phyloP scores from a whole-genome alignment of 1,284 basidiomycete genomes.

The Thelephora terrestris region DNA sequence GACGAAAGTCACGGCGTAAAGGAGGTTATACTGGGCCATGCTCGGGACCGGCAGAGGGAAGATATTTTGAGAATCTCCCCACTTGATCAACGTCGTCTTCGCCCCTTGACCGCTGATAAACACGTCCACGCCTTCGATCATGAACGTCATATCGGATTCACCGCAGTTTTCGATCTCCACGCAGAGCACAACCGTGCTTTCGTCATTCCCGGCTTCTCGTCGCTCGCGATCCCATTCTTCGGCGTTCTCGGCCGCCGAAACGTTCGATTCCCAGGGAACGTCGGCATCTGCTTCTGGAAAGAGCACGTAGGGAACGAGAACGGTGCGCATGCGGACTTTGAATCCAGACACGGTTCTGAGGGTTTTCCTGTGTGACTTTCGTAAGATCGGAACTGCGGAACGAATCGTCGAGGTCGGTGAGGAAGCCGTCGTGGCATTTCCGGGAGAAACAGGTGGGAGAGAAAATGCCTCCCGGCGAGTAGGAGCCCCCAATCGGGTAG shows the following conservation, averaged over 20 bases:
- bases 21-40: constrained; percentile 75
- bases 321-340: constrained; percentile 79
- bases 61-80: constrained; percentile 40
- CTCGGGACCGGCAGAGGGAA: constrained; percentile 66
- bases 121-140: constrained; percentile 64
- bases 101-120: constrained; percentile 68
- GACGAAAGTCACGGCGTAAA: constrained; percentile 76
- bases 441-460: constrained; percentile 37
- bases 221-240: constrained; percentile 42
- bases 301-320: constrained; percentile 75
- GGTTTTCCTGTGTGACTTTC: constrained; percentile 79
- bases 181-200: constrained; percentile 76
- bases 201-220: constrained; percentile 62
- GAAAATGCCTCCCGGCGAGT: constrained; percentile 56
- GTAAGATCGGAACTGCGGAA: constrained; percentile 43
- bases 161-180: constrained; percentile 77
- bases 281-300: constrained; percentile 22
- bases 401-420: constrained; percentile 28
- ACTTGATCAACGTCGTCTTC: constrained; percentile 56
- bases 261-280: constrained; percentile 11
- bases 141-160: constrained; percentile 54
- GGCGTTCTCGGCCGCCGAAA: constrained; percentile 28
- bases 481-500: constrained; percentile 52
- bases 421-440: constrained; percentile 24
- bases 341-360: constrained; percentile 72